Evolutionary conservation across 768 basidiomycete species (phyloP).

Genomic region (Lentinula lateritia): DNA sequence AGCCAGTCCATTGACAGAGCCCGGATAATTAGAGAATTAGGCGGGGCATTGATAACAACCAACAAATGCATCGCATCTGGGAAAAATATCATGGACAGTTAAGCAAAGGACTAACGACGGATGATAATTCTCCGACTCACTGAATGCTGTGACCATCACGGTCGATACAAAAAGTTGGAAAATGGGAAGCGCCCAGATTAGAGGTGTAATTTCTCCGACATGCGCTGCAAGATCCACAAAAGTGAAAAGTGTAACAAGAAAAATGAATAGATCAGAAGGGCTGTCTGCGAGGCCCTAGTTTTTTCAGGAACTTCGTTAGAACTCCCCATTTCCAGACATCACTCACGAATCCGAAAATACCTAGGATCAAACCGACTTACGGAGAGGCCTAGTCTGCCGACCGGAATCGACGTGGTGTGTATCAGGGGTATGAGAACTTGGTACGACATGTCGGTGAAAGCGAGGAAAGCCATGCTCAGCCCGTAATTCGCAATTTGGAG

Average conservation of each 20-base stretch:
- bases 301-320: constrained; percentile 45
- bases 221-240: constrained; percentile 15
- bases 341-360: constrained; percentile 43
- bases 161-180: constrained; percentile 25
- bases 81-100: background rate
- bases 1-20: constrained; percentile 48
- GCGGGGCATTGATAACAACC: constrained; percentile 37
- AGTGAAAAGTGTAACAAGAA: constrained; percentile 17
- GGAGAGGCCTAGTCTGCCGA: constrained; percentile 48
- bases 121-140: constrained; percentile 15
- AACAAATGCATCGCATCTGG: constrained; percentile 44
- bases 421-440: constrained; percentile 21
- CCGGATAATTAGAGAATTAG: constrained; percentile 39
- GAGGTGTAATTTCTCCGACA: constrained; percentile 26
- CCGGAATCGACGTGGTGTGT: constrained; percentile 40
- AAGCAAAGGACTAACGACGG: background rate
- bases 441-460: constrained; percentile 24
- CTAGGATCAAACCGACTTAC: constrained; percentile 45
- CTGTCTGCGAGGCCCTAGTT: constrained; percentile 48
- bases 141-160: constrained; percentile 25
- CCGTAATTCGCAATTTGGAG: constrained; percentile 18
- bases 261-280: constrained; percentile 30
- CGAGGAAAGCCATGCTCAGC: constrained; percentile 19
- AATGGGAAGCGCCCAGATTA: constrained; percentile 24
- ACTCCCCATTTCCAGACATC: constrained; percentile 47